Percentiles rank a stretch among this genome's conserved stretches.
Conservation (phyloP, 2,329 filamentous ascomycete genomes). For the Plenodomus lindquistii region DNA sequence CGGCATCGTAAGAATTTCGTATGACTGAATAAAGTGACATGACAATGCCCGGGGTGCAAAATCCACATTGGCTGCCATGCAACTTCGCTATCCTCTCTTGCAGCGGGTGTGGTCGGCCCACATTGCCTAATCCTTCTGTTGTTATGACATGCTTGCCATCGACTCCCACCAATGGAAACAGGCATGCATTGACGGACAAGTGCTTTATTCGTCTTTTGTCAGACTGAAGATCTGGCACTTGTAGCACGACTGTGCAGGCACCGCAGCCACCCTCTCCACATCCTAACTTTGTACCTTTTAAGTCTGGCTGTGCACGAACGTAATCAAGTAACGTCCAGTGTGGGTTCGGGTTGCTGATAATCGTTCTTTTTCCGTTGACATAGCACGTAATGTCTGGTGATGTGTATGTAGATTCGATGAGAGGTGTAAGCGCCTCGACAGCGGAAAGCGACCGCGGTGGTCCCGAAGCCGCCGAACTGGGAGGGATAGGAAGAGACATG, state of each 20-base stretch:
- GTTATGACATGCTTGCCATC: conserved; percentile 98
- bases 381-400: conserved; percentile 76
- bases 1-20: conserved; percentile 62
- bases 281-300: conserved; percentile 94
- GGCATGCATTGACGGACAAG: conserved; percentile 90
- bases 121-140: conserved; percentile 88
- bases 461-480: conserved; percentile 32
- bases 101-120: conserved; percentile 79
- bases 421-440: conserved; percentile 56
- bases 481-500: conserved; percentile 38
- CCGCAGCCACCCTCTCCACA: conserved; percentile 95
- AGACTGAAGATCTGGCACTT: conserved; percentile 59
- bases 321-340: conserved; percentile 92
- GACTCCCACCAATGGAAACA: conserved; percentile 86
- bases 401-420: conserved; percentile 80
- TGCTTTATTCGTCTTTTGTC: conserved; percentile 89
- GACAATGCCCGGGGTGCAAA: conserved; percentile 95
- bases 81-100: conserved; percentile 89
- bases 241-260: conserved; percentile 79
- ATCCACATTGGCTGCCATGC: conserved; percentile 90
- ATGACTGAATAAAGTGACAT: conserved; percentile 90
- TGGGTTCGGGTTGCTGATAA: conserved; percentile 83
- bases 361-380: conserved; percentile 85
- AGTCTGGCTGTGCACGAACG: conserved; percentile 75
- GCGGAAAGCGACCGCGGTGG: conserved; percentile 31